Conservation (phyloP, 176 grass and related monocot genomes). For the Ensete glaucum region DNA sequence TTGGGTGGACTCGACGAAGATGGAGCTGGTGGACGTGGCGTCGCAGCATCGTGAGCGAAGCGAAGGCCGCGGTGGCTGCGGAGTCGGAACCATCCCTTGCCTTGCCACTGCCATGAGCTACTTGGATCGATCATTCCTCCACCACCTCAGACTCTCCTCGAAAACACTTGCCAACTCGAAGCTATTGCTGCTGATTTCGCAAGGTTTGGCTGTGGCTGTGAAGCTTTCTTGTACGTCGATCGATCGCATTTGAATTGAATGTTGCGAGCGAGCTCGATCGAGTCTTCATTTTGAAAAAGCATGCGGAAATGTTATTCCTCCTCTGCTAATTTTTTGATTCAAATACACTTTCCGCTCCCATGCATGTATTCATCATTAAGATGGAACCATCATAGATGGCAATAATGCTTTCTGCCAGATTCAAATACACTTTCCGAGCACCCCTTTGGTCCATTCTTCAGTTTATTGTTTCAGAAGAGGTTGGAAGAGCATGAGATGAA, state of each 20-base stretch:
- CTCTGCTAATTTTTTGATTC: no score
- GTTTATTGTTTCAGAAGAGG: neutral
- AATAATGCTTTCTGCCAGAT: neutral
- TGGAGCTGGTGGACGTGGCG: constrained; percentile 21
- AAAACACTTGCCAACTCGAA: no score
- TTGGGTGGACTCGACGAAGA: constrained; percentile 15
- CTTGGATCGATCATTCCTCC: no score
- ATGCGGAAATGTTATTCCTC: no score
- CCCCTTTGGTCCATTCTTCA: neutral
- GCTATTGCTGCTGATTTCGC: no score
- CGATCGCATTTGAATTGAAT: no score
- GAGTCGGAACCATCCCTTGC: constrained; percentile 14
- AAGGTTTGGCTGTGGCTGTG: no score
- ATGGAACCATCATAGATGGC: neutral
- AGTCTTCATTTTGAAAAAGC: no score
- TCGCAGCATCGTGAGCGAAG: constrained; percentile 19
- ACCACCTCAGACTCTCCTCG: no score
- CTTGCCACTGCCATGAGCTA: constrained; percentile 44
- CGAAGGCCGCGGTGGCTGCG: constrained; percentile 22
- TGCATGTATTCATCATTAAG: neutral
- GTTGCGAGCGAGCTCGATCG: no score
- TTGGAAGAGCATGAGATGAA: neutral
- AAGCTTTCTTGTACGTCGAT: no score
- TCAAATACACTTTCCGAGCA: neutral
- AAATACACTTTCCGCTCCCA: no score